Evolutionary conservation across 345 rosid genomes (phyloP), one percentile per base, ranked within the genome.

Genomic region (Stellera chamaejasme): DNA sequence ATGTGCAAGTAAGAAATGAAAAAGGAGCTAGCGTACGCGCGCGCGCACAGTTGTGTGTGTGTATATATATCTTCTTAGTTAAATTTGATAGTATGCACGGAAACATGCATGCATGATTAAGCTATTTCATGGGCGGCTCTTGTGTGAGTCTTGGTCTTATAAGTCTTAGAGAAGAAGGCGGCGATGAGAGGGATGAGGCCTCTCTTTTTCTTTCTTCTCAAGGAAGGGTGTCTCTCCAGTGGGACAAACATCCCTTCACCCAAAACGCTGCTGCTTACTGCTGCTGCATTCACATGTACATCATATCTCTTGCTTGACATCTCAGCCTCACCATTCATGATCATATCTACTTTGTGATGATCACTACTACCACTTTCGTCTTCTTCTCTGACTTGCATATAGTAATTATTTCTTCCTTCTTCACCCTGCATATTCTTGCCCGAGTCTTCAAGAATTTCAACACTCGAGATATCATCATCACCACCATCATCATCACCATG

Each of bases 251-350:
- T 56, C 59, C 71, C 76, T 16, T 68, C 72, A 65, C 73, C 59
- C 11, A 63, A 36, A 0, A 72, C 61, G 6, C n/a, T n/a, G n/a
- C n/a, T n/a, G n/a, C n/a, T n/a, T n/a, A n/a, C n/a, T n/a, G 72
- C 67, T 0, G 39, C 67, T 0, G 90, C 77, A 57, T 76, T 77
- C 14, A 86, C 81, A 55, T 84, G 82, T 46, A 75, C 77, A 27
- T 82, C 88, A 41, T 77, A 87, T 49, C 93, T 71, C 59, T 82
- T 80, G 71, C 82, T 84, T 82, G 85, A 61, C 79, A n/a, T n/a
- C n/a, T n/a, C n/a, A n/a, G n/a, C n/a, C n/a, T n/a, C n/a, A n/a
- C n/a, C n/a, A n/a, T n/a, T n/a, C n/a, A n/a, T n/a, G n/a, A n/a
- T n/a, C n/a, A n/a, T n/a, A n/a, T n/a, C n/a, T n/a, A n/a, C n/a